Evolutionary conservation across 73 alveolate genomes (phyloP).

Genomic region (Durusdinium trenchii): DNA sequence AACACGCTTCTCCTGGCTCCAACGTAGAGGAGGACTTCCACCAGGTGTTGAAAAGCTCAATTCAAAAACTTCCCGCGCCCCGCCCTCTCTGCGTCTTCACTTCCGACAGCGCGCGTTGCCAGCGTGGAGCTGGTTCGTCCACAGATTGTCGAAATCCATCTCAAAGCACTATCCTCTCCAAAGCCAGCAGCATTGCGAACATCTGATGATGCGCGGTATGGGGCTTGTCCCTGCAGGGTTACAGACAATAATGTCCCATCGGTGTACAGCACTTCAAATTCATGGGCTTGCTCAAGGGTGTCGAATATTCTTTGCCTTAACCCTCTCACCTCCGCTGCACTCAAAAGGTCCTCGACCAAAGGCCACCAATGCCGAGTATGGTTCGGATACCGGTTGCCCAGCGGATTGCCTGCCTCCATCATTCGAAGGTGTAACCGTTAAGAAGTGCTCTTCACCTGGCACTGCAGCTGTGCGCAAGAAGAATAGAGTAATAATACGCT

Average conservation of each 20-base stretch:
- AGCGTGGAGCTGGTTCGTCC: slow-evolving; percentile 4
- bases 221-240: background rate
- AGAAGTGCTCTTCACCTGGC: background rate
- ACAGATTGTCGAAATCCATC: background rate
- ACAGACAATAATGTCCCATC: background rate
- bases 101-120: background rate
- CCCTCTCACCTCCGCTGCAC: background rate
- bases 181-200: background rate
- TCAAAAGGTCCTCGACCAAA: background rate
- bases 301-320: background rate
- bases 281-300: background rate
- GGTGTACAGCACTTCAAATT: background rate
- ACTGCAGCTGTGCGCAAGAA: background rate
- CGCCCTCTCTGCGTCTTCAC: background rate
- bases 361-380: slow-evolving; percentile 48
- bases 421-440: background rate
- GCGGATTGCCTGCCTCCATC: background rate
- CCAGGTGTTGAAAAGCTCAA: too few relatives aligned
- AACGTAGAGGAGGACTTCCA: too few relatives aligned
- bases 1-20: too few relatives aligned
- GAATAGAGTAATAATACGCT: background rate
- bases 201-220: background rate
- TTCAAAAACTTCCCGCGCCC: too few relatives aligned
- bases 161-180: background rate
- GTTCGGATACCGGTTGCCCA: background rate